Base-by-base conservation (phyloP, 163 green algal species). In the Chloromonas sp. region DNA sequence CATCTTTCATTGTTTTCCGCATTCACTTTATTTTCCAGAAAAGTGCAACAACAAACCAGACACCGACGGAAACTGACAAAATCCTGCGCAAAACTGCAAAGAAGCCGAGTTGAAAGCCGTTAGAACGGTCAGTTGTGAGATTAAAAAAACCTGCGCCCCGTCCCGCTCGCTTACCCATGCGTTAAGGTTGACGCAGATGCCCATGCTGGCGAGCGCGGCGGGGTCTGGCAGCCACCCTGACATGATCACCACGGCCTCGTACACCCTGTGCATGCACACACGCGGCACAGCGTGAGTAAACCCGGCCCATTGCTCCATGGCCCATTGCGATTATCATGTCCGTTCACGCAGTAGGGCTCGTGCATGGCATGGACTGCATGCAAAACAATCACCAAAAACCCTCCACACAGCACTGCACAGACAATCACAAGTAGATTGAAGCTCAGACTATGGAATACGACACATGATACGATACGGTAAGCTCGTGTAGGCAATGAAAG, bases 191-290 rank as follows among this genome's bases (percentile, higher is more conserved):
- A 84, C 70, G 1, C 36, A 62, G 70, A 84, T 80, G 82, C 82
- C 82, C 70, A 84, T 80, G 58, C 70, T 71, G 2, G 82, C 66
- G 5, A 84, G 5, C 3, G 62, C 57, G 14, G 58, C 82, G 36
- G 70, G 70, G 57, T 84, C 82, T 13, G 82, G 82, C 61, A 89
- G 79, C 74, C 57, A 60, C 3, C 79, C 82, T 15, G 83, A 70
- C 84, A 88, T 86, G 61, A 70, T 81, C 57, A 88, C 78, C 14
- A 84, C 60, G 14, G 85, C 78, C 81, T 86, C 85, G 85, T 83
- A 88, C 0, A 82, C 79, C 80, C 80, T 83, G 80, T 71, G 79
- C 2, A 2, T 1, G 60, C 79, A 36, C 2, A 71, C 14, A 62
- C 1, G 2, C 8, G 60, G 2, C 14, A 82, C 2, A n/a, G 74